Conservation (phyloP, 1,284 basidiomycete species). For the Rhodotorula sp. region DNA sequence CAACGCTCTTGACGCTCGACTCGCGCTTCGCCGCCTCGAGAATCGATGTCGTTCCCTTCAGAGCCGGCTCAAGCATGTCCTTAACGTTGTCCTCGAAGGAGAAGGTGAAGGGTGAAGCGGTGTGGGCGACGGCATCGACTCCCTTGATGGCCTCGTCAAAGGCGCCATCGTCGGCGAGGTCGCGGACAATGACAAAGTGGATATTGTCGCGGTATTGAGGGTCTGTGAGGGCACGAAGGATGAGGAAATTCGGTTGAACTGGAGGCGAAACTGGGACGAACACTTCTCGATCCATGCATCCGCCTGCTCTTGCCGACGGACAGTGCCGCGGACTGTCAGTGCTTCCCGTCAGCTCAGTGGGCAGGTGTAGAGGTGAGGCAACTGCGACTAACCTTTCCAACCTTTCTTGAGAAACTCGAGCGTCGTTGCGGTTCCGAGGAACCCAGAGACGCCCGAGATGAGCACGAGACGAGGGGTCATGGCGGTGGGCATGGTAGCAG, state of each 20-base stretch:
- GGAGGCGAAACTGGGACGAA: not conserved
- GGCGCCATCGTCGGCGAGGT: slow-evolving; percentile 37
- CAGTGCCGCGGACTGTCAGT: slow-evolving; percentile 10
- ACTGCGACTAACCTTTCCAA: not conserved
- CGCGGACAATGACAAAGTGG: slow-evolving; percentile 5
- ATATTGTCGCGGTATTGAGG: slow-evolving; percentile 2
- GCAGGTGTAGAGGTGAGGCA: no score
- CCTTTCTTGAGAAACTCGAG: slow-evolving; percentile 6
- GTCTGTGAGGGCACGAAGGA: slow-evolving; percentile 1
- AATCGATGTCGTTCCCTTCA: slow-evolving; percentile 52
- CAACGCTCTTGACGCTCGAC: slow-evolving; percentile 50
- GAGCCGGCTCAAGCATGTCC: slow-evolving; percentile 51
- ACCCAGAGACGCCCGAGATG: slow-evolving; percentile 15
- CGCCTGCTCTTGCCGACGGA: slow-evolving; percentile 8
- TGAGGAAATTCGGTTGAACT: not conserved
- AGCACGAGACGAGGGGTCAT: slow-evolving; percentile 1
- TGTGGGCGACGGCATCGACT: slow-evolving; percentile 46
- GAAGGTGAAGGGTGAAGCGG: slow-evolving; percentile 46
- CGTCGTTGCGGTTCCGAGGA: slow-evolving; percentile 5
- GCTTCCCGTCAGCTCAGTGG: not conserved
- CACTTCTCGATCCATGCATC: slow-evolving; percentile 13
- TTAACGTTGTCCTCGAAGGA: slow-evolving; percentile 4
- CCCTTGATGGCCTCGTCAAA: slow-evolving; percentile 52
- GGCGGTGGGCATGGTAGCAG: not conserved
- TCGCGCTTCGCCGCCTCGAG: slow-evolving; percentile 47